phyloP scores from a whole-genome alignment of 192 early-diverging fungal genomes.

The Backusella circina region DNA sequence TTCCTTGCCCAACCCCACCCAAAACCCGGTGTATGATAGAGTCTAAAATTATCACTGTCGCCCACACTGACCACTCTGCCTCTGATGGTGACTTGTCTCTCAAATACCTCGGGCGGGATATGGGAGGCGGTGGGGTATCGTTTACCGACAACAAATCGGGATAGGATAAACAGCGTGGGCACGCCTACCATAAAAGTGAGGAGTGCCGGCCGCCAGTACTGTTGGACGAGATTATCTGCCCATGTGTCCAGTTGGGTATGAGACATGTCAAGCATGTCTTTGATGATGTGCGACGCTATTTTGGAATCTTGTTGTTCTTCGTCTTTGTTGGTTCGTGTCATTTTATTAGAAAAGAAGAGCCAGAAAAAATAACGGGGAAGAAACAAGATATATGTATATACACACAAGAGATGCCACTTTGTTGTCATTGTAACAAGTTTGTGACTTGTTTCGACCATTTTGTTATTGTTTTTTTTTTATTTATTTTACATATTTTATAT shows the following conservation, averaged over 20 bases:
- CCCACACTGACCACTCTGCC: conserved; percentile 49
- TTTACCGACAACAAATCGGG: conserved; percentile 22
- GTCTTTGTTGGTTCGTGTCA: not conserved
- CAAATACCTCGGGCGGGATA: conserved; percentile 43
- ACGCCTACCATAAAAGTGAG: conserved; percentile 24
- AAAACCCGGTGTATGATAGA: conserved; percentile 51
- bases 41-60: conserved; percentile 54
- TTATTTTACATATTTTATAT: not conserved
- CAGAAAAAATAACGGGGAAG: not conserved
- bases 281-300: not conserved
- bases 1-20: conserved; percentile 45
- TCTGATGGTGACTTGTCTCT: conserved; percentile 24
- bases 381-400: not conserved
- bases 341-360: not conserved
- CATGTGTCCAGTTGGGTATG: not conserved
- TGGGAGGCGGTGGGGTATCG: conserved; percentile 41
- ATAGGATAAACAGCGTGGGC: conserved; percentile 12
- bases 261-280: not conserved
- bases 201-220: conserved; percentile 15
- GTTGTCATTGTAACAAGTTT: not conserved
- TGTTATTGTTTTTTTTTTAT: not conserved
- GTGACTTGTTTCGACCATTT: not conserved
- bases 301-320: not conserved
- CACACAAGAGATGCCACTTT: not conserved
- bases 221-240: conserved; percentile 10